These are phyloP conservation scores for Globisporangium abappressorium DNA, from an alignment of 352 stramenopile species.

Conservation along the genomic window DNA sequence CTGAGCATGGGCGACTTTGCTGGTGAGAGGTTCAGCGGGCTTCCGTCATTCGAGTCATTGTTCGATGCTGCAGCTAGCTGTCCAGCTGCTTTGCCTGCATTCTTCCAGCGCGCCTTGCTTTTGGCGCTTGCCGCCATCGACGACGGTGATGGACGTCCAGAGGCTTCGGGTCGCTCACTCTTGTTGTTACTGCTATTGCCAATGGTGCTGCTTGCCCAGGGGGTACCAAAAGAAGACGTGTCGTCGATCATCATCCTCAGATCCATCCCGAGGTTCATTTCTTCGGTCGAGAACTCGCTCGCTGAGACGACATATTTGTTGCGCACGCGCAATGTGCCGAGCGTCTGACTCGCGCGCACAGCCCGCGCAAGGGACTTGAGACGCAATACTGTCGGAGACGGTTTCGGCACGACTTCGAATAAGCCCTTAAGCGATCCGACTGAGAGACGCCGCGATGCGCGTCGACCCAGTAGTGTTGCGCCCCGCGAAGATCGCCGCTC, in stretches of 20 bases:
- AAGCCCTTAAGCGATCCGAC: conserved; percentile 17
- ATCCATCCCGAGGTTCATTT: conserved; percentile 38
- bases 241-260: conserved; percentile 35
- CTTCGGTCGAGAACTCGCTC: conserved; percentile 35
- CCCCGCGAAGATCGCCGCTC: conserved; percentile 7
- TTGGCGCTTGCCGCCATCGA: conserved; percentile 4
- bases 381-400: conserved; percentile 38
- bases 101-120: conserved; percentile 17
- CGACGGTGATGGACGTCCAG: not conserved
- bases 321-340: conserved; percentile 30
- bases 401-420: conserved; percentile 19
- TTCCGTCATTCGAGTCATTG: not conserved
- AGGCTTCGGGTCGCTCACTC: not conserved
- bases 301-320: conserved; percentile 41
- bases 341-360: conserved; percentile 47
- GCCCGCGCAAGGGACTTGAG: conserved; percentile 49
- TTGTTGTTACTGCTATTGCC: conserved; percentile 1
- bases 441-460: conserved; percentile 17
- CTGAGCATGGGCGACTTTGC: not conserved
- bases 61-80: not conserved
- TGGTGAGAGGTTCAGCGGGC: not conserved
- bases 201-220: not conserved
- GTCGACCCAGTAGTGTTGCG: conserved; percentile 9
- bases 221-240: conserved; percentile 5
- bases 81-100: not conserved